phyloP scores from a whole-genome alignment of 1,139 yeast species.

The Suhomyces guaymorum region DNA sequence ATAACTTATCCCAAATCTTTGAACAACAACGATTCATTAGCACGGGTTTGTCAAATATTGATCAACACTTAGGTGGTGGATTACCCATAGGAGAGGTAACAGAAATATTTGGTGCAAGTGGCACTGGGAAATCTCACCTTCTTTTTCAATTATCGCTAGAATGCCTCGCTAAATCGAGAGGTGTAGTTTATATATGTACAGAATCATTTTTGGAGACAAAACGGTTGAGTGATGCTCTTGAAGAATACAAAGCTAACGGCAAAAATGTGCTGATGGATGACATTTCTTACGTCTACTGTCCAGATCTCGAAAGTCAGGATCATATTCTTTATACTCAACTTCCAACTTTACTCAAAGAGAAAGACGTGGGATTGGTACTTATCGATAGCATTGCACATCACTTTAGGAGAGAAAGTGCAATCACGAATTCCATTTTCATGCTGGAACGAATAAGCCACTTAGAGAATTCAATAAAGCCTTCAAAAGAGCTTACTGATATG shows the following conservation, averaged over 20 bases:
- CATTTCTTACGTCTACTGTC: slow-evolving; percentile 63
- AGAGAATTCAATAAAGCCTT: slow-evolving; percentile 20
- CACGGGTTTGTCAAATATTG: slow-evolving; percentile 64
- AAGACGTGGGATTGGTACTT: slow-evolving; percentile 45
- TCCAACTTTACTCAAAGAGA: slow-evolving; percentile 52
- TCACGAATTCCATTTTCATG: slow-evolving; percentile 31
- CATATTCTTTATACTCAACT: slow-evolving; percentile 72
- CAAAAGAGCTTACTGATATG: slow-evolving; percentile 20
- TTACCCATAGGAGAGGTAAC: slow-evolving; percentile 65
- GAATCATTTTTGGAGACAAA: slow-evolving; percentile 72
- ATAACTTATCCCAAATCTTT: background rate
- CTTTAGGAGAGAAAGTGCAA: slow-evolving; percentile 62
- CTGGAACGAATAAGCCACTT: slow-evolving; percentile 25
- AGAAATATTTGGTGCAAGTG: slow-evolving; percentile 82
- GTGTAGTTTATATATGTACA: slow-evolving; percentile 70
- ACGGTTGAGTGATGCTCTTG: slow-evolving; percentile 43
- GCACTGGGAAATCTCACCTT: slow-evolving; percentile 82
- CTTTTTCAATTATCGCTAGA: slow-evolving; percentile 62
- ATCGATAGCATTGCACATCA: slow-evolving; percentile 90
- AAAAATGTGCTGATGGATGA: slow-evolving; percentile 42
- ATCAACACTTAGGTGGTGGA: slow-evolving; percentile 65
- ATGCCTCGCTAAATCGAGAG: slow-evolving; percentile 45
- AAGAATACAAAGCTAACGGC: slow-evolving; percentile 18
- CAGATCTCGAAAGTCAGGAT: slow-evolving; percentile 71
- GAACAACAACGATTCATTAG: slow-evolving; percentile 33